A percentile compares a stretch with the other conserved stretches of the same genome.
phyloP scores from a whole-genome alignment of 148 eudicot species.

The Cornus kousa region DNA sequence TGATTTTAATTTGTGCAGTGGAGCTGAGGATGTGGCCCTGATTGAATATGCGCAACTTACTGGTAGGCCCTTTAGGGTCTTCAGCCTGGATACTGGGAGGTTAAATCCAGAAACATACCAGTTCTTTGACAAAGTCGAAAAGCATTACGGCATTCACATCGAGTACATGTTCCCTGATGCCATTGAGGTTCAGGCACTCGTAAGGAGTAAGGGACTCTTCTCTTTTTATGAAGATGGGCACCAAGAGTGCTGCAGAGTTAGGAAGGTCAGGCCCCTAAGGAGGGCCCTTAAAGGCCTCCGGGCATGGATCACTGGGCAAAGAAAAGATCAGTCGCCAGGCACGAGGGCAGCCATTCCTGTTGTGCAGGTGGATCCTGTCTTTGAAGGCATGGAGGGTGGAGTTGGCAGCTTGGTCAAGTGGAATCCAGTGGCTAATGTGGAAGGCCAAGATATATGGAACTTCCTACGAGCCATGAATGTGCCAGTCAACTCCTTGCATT shows the following conservation, averaged over 20 bases:
- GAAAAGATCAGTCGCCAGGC: constrained; percentile 22
- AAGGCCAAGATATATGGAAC: constrained; percentile 14
- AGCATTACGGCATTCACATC: neutral
- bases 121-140: constrained; percentile 6
- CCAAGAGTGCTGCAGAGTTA: constrained; percentile 11
- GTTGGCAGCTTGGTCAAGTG: constrained; percentile 16
- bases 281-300: constrained; percentile 10
- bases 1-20: constrained; percentile 9
- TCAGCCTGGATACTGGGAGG: constrained; percentile 22
- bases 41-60: constrained; percentile 17
- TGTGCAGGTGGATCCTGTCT: constrained; percentile 12
- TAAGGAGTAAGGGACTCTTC: neutral
- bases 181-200: neutral
- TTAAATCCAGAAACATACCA: constrained; percentile 6
- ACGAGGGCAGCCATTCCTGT: constrained; percentile 17
- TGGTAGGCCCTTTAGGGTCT: constrained; percentile 16
- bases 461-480: constrained; percentile 19
- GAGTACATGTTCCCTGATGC: neutral
- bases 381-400: constrained; percentile 16
- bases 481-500: constrained; percentile 15
- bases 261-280: constrained; percentile 16
- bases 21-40: constrained; percentile 21
- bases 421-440: constrained; percentile 16
- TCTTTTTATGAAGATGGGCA: constrained; percentile 1
- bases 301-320: constrained; percentile 21